Conservation (phyloP, 352 stramenopile genomes). For the Globisporangium radiosum region DNA sequence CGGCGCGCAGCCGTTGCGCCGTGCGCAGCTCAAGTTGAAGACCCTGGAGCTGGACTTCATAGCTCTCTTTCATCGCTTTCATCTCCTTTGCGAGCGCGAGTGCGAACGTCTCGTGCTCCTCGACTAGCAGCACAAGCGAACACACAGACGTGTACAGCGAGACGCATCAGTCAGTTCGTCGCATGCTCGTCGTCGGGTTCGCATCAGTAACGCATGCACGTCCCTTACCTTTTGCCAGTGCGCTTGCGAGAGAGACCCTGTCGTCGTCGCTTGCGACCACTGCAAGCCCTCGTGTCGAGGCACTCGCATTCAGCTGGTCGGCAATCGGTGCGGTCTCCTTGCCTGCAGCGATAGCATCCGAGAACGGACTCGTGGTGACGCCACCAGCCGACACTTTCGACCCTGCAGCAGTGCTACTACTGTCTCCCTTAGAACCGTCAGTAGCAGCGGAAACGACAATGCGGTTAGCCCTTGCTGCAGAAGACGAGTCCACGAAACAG, state of each 20-base stretch:
- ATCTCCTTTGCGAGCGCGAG: constrained; percentile 64
- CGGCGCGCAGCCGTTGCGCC: constrained; percentile 31
- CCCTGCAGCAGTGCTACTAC: background rate
- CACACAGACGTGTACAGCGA: too few species aligned
- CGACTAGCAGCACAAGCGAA: constrained; percentile 16
- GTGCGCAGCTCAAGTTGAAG: constrained; percentile 48
- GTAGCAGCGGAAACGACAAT: background rate
- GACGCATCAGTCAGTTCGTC: too few species aligned
- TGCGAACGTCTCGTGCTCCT: constrained; percentile 73
- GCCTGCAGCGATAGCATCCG: constrained; percentile 56
- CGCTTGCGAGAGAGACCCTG: constrained; percentile 1
- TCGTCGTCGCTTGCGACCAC: background rate
- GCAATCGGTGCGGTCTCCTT: constrained; percentile 45
- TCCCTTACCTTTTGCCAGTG: constrained; percentile 12
- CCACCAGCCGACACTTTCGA: background rate
- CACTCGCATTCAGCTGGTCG: constrained; percentile 38
- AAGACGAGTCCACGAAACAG: constrained; percentile 19
- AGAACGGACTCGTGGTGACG: constrained; percentile 43
- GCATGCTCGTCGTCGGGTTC: too few species aligned
- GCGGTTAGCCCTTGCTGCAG: background rate
- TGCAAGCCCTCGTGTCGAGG: constrained; percentile 17
- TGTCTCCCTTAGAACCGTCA: background rate
- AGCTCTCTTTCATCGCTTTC: constrained; percentile 56
- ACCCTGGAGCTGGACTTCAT: constrained; percentile 58
- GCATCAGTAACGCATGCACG: too few species aligned